Conservation (phyloP, 139 green algal species). For the Asterochloris erici region DNA sequence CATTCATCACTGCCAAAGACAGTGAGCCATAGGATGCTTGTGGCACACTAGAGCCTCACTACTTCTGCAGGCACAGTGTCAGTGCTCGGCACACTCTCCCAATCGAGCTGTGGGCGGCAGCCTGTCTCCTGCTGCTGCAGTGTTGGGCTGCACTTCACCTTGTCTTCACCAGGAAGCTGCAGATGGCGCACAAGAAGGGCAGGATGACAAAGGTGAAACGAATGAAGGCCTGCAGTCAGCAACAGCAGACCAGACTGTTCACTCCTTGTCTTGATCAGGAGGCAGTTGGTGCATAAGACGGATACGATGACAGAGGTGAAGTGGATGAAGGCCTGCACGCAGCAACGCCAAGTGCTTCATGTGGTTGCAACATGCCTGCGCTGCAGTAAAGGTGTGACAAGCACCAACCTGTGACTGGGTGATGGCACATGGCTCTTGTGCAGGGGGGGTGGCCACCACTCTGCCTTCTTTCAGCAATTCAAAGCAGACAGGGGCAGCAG, state of each 20-base stretch:
- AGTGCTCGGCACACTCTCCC: background rate
- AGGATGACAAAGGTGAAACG: conserved; percentile 26
- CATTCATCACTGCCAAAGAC: too few relatives aligned
- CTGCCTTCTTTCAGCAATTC: background rate
- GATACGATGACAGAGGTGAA: background rate
- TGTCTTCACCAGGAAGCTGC: conserved; percentile 27
- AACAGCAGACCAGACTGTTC: too few relatives aligned
- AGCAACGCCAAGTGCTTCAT: background rate
- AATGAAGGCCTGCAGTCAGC: conserved; percentile 15
- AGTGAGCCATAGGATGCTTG: background rate
- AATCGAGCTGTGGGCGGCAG: background rate
- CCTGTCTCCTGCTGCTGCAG: background rate
- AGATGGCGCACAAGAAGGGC: conserved; percentile 20
- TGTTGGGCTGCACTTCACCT: conserved; percentile 7
- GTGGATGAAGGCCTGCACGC: background rate
- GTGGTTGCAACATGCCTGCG: background rate
- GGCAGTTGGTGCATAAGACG: background rate
- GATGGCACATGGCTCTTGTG: background rate
- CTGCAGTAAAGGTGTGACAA: too few relatives aligned
- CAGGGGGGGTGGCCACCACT: too few relatives aligned
- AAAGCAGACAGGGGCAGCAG: background rate
- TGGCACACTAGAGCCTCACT: background rate
- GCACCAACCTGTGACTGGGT: background rate
- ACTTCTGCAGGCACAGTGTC: background rate
- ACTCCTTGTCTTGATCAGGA: background rate